A percentile compares a stretch with the other conserved stretches of the same genome.
These are phyloP conservation scores for Talaromyces sp. DNA, from an alignment of 2,329 filamentous ascomycete species.

Conservation along the genomic window DNA sequence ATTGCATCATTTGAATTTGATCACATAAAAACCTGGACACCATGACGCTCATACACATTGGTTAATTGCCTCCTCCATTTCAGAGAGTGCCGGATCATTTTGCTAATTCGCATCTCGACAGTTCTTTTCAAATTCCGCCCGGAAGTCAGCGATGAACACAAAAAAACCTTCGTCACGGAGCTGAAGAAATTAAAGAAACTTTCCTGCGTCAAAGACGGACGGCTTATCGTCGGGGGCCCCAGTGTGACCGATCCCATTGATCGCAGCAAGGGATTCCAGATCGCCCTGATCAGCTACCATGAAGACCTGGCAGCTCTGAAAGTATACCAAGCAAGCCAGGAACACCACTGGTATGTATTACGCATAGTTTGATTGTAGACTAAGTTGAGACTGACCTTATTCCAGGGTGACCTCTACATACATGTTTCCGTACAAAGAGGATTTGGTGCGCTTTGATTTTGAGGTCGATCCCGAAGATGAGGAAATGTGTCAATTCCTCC, in stretches of 20 bases:
- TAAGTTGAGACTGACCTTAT: neutral
- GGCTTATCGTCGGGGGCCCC: constrained; percentile 52
- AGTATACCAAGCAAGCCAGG: constrained; percentile 52
- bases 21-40: neutral
- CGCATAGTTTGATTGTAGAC: neutral
- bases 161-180: constrained; percentile 46
- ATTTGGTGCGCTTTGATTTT: constrained; percentile 55
- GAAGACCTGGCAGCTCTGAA: constrained; percentile 45
- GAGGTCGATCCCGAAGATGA: constrained; percentile 43
- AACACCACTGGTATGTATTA: constrained; percentile 48
- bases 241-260: constrained; percentile 53
- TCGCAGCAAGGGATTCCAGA: constrained; percentile 53
- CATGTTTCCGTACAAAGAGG: constrained; percentile 54
- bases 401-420: constrained; percentile 51
- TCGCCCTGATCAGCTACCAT: constrained; percentile 53
- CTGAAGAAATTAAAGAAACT: constrained; percentile 51
- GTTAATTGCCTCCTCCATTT: neutral
- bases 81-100: neutral
- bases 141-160: constrained; percentile 43
- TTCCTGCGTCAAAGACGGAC: constrained; percentile 48
- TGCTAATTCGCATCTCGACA: constrained; percentile 23
- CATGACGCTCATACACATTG: constrained; percentile 14
- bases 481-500: constrained; percentile 3
- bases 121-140: constrained; percentile 52
- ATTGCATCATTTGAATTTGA: neutral